Base-by-base conservation (phyloP, 1,284 basidiomycete genomes). In the Ceratobasidium sp. region DNA sequence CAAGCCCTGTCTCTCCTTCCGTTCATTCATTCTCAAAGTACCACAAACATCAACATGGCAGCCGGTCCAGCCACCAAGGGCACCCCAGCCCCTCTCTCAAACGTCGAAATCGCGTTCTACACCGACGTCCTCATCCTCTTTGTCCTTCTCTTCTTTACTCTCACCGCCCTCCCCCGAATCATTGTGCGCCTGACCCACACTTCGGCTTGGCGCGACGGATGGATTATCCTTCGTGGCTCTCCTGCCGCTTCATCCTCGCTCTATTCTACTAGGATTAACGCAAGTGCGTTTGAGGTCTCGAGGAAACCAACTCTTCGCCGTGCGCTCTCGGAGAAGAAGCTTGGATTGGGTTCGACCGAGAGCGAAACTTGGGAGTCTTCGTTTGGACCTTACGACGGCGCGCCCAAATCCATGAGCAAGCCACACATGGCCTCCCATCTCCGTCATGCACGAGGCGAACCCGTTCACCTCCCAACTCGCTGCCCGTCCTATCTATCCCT, bases 121-220 rank as follows among this genome's bases (percentile, higher is more conserved):
- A 82, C 76, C 9, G 55, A 71, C n/a, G 77, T 65, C 58, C 76
- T 76, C 52, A 75, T 78, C 50, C 53, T 75, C 43, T 45, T 67
- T 55, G 21, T 74, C 55, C 50, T 74, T 59, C 55, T 73, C 43
- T 65, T 75, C 46, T 74, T 80, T 78, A 12, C 78, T 78, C 28
- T 75, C 76, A n/a, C 79, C 78, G 14, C 74, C 60, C 59, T 80
- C 77, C 36, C 80, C 78, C 72, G 80, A 45, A n/a, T 79, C 75
- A 12, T 76, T 76, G 34, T 81, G 67, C 76, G 81, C 78, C 75
- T 82, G 76, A 45, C 80, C 75, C 57, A 74, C 55, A 41, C 18
- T 21, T 41, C 69, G 23, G 52, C 65, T 39, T 67, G 60, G 53
- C 32, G 45, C 32, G 61, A 71, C 28, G 73, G 73, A 23, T 74